Base-by-base conservation (phyloP, 768 basidiomycete genomes). In the Basidioascus undulatus region DNA sequence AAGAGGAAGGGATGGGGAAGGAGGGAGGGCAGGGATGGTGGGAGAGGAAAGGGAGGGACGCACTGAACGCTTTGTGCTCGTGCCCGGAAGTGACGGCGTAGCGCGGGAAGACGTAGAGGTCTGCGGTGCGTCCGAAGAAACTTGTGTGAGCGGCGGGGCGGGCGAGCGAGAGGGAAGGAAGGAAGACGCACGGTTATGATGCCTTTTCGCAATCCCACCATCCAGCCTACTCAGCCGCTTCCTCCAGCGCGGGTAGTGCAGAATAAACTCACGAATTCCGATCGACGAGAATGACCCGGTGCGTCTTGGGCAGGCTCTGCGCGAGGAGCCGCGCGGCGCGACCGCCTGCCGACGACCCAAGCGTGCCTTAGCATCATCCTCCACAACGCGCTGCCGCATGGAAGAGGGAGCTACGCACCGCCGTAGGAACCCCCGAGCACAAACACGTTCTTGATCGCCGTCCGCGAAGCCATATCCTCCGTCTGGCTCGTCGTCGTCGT, bases 61-160 rank as follows among this genome's bases (percentile, higher is more conserved):
- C 41, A 35, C 42, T 40, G 39, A 47, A 47, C 8, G 45, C 42
- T 32, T 47, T 47, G 33, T 47, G 42, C 21, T 43, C 42, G 35
- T 43, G 45, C 19, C 15, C 20, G 2, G 45, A 39, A 5, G 43
- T 38, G 5, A 40, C 34, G 5, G 38, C 32, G 42, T 43, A 47
- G n/a, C 45, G 42, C 10, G 45, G 45, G 28, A 30, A 30, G 2
- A 30, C 28, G 28, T 30, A 30, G 28, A 30, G 28, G 28, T 30
- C 28, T 30, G 15, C 15, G 10, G 10, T 9, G 28, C 28, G 28
- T 9, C 10, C 10, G 28, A 15, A 9, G 28, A 15, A 30, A 30
- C 10, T 15, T n/a, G n/a, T 9, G 15, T 30, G 28, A 30, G 28
- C 28, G 28, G 9, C 28, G 28, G 28, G 28, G 28, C 28, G 28